These are phyloP conservation scores for Eutrema heterophyllum DNA, from an alignment of 345 rosid genomes.

Conservation along the genomic window DNA sequence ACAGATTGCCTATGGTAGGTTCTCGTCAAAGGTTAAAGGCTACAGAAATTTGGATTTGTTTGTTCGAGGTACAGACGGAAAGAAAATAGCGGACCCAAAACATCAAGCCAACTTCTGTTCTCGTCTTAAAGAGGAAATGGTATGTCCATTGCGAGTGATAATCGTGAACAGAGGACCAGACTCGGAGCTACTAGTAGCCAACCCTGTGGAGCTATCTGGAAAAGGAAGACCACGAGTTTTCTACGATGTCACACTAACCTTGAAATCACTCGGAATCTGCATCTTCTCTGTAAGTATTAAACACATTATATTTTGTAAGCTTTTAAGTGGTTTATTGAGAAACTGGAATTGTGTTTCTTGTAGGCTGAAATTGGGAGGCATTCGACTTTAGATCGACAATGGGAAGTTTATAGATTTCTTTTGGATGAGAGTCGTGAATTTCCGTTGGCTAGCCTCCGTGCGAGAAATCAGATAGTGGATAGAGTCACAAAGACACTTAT, in stretches of 20 bases:
- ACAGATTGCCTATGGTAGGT: constrained; percentile 65
- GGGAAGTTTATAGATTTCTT: constrained; percentile 84
- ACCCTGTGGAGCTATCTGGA: constrained; percentile 74
- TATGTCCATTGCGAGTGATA: constrained; percentile 53
- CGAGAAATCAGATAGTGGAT: constrained; percentile 54
- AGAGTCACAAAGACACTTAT: constrained; percentile 54
- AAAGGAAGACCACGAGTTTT: constrained; percentile 79
- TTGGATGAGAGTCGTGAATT: constrained; percentile 52
- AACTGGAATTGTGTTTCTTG: neutral
- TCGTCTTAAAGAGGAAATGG: constrained; percentile 55
- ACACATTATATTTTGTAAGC: neutral
- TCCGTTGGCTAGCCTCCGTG: constrained; percentile 41
- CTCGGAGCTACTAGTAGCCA: constrained; percentile 61
- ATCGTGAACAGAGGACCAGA: constrained; percentile 68
- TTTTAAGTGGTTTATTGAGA: neutral
- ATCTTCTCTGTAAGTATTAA: constrained; percentile 51
- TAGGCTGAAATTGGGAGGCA: constrained; percentile 77
- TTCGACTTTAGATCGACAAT: constrained; percentile 45
- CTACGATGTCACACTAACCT: constrained; percentile 61
- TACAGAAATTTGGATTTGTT: constrained; percentile 55
- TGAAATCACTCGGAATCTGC: constrained; percentile 57
- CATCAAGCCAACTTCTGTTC: constrained; percentile 43
- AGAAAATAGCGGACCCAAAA: constrained; percentile 54
- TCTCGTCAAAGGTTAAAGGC: constrained; percentile 43
- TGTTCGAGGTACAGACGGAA: constrained; percentile 58